A percentile compares a stretch with the other conserved stretches of the same genome.
Evolutionary conservation across 2,329 filamentous ascomycete species (phyloP).

Genomic region (Magnaporthales sp.): DNA sequence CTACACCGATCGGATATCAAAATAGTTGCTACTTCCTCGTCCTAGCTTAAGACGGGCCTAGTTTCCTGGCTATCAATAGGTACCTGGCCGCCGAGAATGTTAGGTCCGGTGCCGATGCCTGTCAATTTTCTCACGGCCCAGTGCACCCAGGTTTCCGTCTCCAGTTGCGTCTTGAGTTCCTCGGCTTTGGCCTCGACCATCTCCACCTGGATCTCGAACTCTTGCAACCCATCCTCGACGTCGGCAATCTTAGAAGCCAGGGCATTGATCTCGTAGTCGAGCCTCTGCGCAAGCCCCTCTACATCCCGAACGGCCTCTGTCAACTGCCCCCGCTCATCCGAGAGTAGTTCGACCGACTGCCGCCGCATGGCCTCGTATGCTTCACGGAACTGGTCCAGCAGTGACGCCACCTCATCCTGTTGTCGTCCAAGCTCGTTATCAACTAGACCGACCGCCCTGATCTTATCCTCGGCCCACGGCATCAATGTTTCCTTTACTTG

Average conservation of each 20-base stretch:
- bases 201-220: conserved; percentile 71
- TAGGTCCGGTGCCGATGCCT: conserved; percentile 51
- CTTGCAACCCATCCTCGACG: conserved; percentile 71
- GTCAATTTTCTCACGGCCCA: conserved; percentile 56
- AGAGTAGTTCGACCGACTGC: conserved; percentile 58
- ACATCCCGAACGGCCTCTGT: conserved; percentile 69
- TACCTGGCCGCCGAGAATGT: conserved; percentile 26
- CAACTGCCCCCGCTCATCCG: conserved; percentile 58
- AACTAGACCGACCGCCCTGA: conserved; percentile 47
- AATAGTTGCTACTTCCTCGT: not conserved
- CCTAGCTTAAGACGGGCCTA: not conserved
- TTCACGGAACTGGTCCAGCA: conserved; percentile 64
- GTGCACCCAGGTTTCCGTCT: conserved; percentile 54
- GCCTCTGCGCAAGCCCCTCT: conserved; percentile 70
- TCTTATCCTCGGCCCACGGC: conserved; percentile 52
- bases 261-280: conserved; percentile 85
- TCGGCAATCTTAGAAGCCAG: conserved; percentile 77
- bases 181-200: conserved; percentile 59
- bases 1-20: not conserved
- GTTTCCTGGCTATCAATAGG: not conserved
- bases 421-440: conserved; percentile 55
- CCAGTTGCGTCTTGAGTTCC: conserved; percentile 52
- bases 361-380: conserved; percentile 60
- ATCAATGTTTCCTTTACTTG: conserved; percentile 42
- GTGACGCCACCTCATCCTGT: conserved; percentile 52